Base-by-base conservation (phyloP, 306 rosid genomes). In the Trichosanthes truncata region DNA sequence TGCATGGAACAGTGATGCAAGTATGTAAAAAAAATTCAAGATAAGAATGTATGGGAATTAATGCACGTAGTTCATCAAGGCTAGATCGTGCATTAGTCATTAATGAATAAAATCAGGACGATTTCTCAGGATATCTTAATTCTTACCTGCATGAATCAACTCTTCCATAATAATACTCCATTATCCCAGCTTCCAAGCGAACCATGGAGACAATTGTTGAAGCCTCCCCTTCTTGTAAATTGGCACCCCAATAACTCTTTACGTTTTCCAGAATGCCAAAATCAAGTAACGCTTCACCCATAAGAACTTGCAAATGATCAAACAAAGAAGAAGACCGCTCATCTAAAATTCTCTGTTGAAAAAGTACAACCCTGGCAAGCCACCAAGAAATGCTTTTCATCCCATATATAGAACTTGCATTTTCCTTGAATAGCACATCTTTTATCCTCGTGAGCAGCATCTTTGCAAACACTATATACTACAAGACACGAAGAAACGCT, bases 391-490 rank as follows among this genome's bases (percentile, higher is more conserved):
- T 87, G 84, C 91, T 92, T 87, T 82, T 84, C 68, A 87, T 68
- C 81, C 85, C 91, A 74, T 78, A 61, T 1, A 48, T 13, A 21
- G 88, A 88, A 77, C 82, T 81, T 48, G 31, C 13, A 13, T 62
- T 80, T 81, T 80, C 89, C 80, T 83, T 84, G 76, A 78, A 86
- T n/a, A 83, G 77, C 68, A 87, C 83, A 83, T 92, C 97, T 86
- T 81, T 92, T 80, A 81, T 76, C 93, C 83, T 84, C 81, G 81
- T 75, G 43, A 92, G 87, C 89, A 92, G 83, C 90, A 90, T 86
- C 95, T 92, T 92, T n/a, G 97, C 92, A 85, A 91, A 90, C 81
- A 92, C 92, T 79, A 92, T 68, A 83, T 92, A 92, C 98, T 95
- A 78, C 78, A 88, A 83, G 83, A 81, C 57, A 85, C 66, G 11